Evolutionary conservation across 495 filamentous ascomycete species (phyloP).

Genomic region (Penicillium diatomitis): DNA sequence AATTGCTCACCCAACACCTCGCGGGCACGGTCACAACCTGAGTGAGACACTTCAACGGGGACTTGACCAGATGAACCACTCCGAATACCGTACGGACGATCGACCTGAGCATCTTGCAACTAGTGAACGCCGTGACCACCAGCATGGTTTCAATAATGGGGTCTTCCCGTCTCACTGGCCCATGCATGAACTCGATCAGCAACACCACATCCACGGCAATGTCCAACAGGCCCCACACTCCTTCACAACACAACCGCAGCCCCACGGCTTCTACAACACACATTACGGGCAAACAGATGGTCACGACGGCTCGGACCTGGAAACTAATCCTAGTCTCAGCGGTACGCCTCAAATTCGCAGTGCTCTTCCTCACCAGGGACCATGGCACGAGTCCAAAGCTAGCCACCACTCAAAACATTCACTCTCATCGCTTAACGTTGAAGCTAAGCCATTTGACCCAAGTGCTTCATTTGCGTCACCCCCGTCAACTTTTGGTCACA

Average conservation of each 20-base stretch:
- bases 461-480: conserved; percentile 50
- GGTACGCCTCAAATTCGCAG: conserved; percentile 48
- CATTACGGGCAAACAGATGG: conserved; percentile 26
- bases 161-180: conserved; percentile 34
- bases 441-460: conserved; percentile 81
- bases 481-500: conserved; percentile 45
- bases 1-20: conserved; percentile 57
- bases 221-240: conserved; percentile 8
- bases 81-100: conserved; percentile 69
- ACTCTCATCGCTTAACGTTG: conserved; percentile 71
- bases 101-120: conserved; percentile 63
- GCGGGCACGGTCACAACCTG: conserved; percentile 54
- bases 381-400: conserved; percentile 34
- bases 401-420: conserved; percentile 29
- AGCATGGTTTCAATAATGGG: conserved; percentile 24
- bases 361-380: conserved; percentile 21
- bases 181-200: conserved; percentile 22
- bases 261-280: conserved; percentile 29
- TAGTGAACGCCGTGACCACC: conserved; percentile 38
- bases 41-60: conserved; percentile 74
- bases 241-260: conserved; percentile 27
- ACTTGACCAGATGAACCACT: conserved; percentile 59
- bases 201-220: conserved; percentile 7
- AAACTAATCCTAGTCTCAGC: conserved; percentile 67
- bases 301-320: conserved; percentile 58